Evolutionary conservation across 805 yeast genomes (phyloP), one percentile per base, ranked within the genome.

Genomic region (Saccharomycopsis guyanensis): DNA sequence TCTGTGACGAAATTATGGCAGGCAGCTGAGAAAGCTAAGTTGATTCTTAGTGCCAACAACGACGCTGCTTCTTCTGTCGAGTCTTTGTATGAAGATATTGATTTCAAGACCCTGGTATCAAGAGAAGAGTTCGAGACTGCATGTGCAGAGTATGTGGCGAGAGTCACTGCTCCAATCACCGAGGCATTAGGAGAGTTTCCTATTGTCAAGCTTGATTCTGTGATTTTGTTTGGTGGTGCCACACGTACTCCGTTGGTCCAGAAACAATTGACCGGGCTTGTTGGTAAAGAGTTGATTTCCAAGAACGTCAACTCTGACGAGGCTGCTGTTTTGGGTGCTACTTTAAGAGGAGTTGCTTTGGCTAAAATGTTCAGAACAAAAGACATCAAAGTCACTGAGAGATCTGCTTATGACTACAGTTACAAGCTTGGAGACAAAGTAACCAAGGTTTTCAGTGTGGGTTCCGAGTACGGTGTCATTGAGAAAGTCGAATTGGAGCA

Each of bases 271-370:
- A 51, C 60, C 1, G 59, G 73, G 2, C 66, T 78, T 38, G 65
- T 52, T 1, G 86, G 82, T 1, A 76, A 76, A 16, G 81, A 76
- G 2, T 59, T 68, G 42, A 69, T 89, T 34, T 72, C 95, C 19
- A 87, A 82, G 62, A 86, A 82, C 43, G 94, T 93, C 38, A 93
- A 93, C 63, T 93, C 98, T 0, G 98, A 93, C 64, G 98, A 93
- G 66, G 80, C 97, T 38, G 86, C 86, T 43, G 96, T 86, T 12
- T 71, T 86, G 56, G 98, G 98, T 42, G 78, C 94, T 2, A 78
- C 96, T n/a, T 67, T 84, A 33, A 75, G 88, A 53, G 97, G 93
- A 18, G 82, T 87, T 35, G 71, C 78, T 40, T 67, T 86, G 33
- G 77, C 87, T n/a, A 73, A 78, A 34, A 73, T 79, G 56, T 82